Base-by-base conservation (phyloP, 495 filamentous ascomycete genomes). In the Cercophora sp. region DNA sequence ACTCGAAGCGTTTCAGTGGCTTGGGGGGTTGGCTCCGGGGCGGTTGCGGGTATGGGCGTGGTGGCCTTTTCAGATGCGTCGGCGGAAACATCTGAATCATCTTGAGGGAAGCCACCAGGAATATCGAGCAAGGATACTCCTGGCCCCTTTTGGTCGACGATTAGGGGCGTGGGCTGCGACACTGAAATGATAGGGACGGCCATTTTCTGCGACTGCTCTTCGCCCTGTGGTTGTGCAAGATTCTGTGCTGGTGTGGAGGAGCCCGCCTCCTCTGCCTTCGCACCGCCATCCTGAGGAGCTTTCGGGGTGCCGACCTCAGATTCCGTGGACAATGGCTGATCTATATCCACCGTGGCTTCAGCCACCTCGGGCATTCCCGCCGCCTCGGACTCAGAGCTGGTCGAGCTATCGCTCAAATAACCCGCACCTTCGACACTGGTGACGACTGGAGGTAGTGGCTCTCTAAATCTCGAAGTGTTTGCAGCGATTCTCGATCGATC, bases 401-500 rank as follows among this genome's bases (percentile, higher is more conserved):
- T 55, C 3, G 57, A 56, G 31, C 70, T 75, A 51, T 84, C 79
- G 39, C 77, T 79, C 25, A 68, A 59, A 60, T 81, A 80, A 8
- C 78, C 73, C 58, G 62, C 70, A n/a, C 81, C 80, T 62, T 87
- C 83, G 1, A 84, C 77, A 4, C 77, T 81, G 2, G 82, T 85
- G 6, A 87, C 81, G 19, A 85, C 79, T 6, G 85, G 84, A 27
- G 85, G 82, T 26, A 87, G 60, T 4, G 84, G 84, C 35, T 84
- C 80, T 25, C 75, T 72, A 50, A 69, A 71, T 58, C 64, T 66
- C 2, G 75, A 77, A 2, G 70, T 74, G 43, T 75, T 75, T 44
- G 71, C 70, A 35, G 60, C 59, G 44, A 72, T 70, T 51, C 72
- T 78, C 0, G 68, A 55, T 18, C 61, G 64, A 24, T 77, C 69